phyloP scores from a whole-genome alignment of 2,329 filamentous ascomycete genomes.

The Colletotrichum acutatum region DNA sequence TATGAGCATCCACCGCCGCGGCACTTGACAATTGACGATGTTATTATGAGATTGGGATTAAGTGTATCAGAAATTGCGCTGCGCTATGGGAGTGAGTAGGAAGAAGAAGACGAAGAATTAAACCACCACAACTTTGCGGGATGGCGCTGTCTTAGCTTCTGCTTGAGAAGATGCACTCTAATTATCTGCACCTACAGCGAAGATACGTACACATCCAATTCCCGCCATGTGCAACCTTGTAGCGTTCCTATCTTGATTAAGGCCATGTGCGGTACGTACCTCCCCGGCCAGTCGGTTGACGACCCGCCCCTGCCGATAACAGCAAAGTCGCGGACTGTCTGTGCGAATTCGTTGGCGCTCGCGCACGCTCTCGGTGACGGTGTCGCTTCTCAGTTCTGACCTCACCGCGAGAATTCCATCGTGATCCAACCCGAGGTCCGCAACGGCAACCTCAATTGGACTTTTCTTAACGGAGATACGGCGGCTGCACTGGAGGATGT shows the following conservation, averaged over 20 bases:
- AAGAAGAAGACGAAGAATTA: background rate
- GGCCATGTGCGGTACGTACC: background rate
- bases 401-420: background rate
- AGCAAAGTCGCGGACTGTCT: constrained; percentile 9
- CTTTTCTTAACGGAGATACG: constrained; percentile 7
- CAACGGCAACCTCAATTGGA: background rate
- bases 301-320: constrained; percentile 22
- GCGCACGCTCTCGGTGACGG: background rate
- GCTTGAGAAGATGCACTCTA: background rate
- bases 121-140: constrained; percentile 3
- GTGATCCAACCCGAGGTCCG: background rate
- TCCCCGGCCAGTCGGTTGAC: constrained; percentile 13
- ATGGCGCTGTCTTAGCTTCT: constrained; percentile 19
- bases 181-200: background rate
- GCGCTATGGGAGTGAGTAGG: background rate
- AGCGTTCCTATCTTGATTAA: background rate
- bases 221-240: background rate
- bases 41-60: background rate
- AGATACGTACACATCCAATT: background rate
- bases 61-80: background rate
- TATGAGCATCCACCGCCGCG: constrained; percentile 6
- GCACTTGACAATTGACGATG: background rate
- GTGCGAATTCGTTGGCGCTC: background rate
- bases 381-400: background rate
- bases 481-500: constrained; percentile 5